Evolutionary conservation across 495 filamentous ascomycete genomes (phyloP).

Genomic region (Daldinia caldariorum): DNA sequence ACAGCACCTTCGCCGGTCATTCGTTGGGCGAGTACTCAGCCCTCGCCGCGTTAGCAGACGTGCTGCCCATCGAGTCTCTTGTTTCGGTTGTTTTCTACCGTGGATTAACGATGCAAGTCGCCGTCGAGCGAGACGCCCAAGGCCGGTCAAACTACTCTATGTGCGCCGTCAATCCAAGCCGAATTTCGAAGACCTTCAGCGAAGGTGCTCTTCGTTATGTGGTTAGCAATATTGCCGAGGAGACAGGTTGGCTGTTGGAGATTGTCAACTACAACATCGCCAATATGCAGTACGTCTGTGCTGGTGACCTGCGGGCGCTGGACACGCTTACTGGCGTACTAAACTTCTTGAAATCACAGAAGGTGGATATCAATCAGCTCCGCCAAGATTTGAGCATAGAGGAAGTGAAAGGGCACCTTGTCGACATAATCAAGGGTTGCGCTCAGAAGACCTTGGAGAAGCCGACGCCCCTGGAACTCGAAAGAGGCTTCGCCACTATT

Average conservation of each 20-base stretch:
- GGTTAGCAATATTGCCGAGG: conserved; percentile 89
- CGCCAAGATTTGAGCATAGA: conserved; percentile 81
- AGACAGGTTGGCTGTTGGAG: conserved; percentile 93
- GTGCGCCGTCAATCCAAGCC: conserved; percentile 97
- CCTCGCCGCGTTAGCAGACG: conserved; percentile 93
- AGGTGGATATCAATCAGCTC: conserved; percentile 93
- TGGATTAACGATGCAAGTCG: conserved; percentile 98
- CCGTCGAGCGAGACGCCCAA: conserved; percentile 91
- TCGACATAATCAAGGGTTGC: conserved; percentile 85
- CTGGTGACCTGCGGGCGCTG: conserved; percentile 94
- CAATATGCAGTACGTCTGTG: conserved; percentile 98
- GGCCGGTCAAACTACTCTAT: conserved; percentile 98
- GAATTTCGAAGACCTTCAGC: conserved; percentile 97
- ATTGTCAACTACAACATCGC: conserved; percentile 99
- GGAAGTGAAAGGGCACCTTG: conserved; percentile 80
- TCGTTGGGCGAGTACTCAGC: conserved; percentile 98
- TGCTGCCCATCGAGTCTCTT: conserved; percentile 98
- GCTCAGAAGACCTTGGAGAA: conserved; percentile 87
- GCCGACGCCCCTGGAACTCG: conserved; percentile 83
- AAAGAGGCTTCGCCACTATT: conserved; percentile 96
- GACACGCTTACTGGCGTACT: conserved; percentile 91
- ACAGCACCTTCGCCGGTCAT: conserved; percentile 97
- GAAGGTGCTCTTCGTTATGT: conserved; percentile 96
- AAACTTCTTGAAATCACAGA: conserved; percentile 94
- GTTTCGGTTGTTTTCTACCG: conserved; percentile 99